Base-by-base conservation (phyloP, 2,329 filamentous ascomycete species). In the Colletotrichum shisoi region DNA sequence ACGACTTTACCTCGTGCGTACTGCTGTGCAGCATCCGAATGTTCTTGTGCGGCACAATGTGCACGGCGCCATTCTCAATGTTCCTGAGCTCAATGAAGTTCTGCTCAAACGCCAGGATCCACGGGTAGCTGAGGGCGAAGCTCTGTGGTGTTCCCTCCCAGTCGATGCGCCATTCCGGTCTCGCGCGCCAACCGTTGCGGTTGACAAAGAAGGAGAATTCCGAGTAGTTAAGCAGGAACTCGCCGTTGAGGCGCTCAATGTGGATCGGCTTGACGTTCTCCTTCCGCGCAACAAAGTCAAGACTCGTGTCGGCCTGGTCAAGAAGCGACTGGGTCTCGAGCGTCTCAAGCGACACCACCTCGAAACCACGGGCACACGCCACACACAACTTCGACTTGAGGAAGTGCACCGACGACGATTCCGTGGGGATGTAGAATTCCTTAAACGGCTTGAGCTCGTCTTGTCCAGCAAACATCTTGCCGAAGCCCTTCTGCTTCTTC, bases 161-260 rank as follows among this genome's bases (percentile, higher is more conserved):
- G 70, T 94, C 91, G 75, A 99, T 97, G 73, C 91, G 90, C 95
- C 95, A 99, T 78, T 99, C 95, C 5, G 94, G 93, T 74, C 94
- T 87, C 61, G 94, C 94, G 70, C 95, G 89, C 95, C 95, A 99
- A 44, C 95, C 95, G 77, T 99, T 98, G 74, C 95, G 89, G 79
- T 99, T 98, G 76, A 99, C 95, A 75, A 98, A 99, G 87, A 99
- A 99, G 13, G 93, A 97, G 79, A 97, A 99, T 77, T 99, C 95
- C 4, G 93, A 95, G 81, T 99, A 99, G 79, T 97, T 98, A 70
- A 99, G 89, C 72, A 99, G 79, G 83, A 99, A 99, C 76, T 99
- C 95, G 77, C 94, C 94, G 72, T 96, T 96, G 76, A 98, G 89
- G 52, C 95, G 91, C 79, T 99, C 96, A 72, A 99, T 98, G 75